phyloP scores from a whole-genome alignment of 257 asterid genomes.

The Handroanthus guayacan region DNA sequence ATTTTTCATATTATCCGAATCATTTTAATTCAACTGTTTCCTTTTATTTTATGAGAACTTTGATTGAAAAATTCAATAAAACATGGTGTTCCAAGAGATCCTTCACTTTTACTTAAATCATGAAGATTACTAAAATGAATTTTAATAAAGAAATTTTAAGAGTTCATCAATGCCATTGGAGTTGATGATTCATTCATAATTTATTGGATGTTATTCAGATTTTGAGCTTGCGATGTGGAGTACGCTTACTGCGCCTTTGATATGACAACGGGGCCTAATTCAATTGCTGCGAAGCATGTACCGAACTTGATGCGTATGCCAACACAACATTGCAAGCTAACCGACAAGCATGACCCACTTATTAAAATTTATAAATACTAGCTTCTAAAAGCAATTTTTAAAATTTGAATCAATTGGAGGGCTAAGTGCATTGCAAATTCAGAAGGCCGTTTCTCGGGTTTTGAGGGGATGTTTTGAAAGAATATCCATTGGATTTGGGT shows the following conservation, averaged over 20 bases:
- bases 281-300: background rate
- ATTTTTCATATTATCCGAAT: no score
- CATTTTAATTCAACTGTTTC: no score
- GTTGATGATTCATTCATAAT: background rate
- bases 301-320: background rate
- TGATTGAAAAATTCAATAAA: no score
- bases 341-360: slow-evolving; percentile 11
- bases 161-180: background rate
- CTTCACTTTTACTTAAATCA: no score
- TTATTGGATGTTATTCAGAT: background rate
- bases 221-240: background rate
- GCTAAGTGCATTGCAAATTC: background rate
- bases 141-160: background rate
- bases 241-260: background rate
- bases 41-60: no score
- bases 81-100: no score
- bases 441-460: background rate
- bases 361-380: background rate
- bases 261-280: slow-evolving; percentile 1
- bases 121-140: background rate
- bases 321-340: background rate
- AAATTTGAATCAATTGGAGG: slow-evolving; percentile 21
- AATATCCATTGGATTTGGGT: no score
- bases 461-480: no score
- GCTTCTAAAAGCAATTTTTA: slow-evolving; percentile 23